Percentiles rank a stretch among this genome's conserved stretches.
These are phyloP conservation scores for Tricholoma sp. DNA, from an alignment of 768 basidiomycete species.

Conservation along the genomic window DNA sequence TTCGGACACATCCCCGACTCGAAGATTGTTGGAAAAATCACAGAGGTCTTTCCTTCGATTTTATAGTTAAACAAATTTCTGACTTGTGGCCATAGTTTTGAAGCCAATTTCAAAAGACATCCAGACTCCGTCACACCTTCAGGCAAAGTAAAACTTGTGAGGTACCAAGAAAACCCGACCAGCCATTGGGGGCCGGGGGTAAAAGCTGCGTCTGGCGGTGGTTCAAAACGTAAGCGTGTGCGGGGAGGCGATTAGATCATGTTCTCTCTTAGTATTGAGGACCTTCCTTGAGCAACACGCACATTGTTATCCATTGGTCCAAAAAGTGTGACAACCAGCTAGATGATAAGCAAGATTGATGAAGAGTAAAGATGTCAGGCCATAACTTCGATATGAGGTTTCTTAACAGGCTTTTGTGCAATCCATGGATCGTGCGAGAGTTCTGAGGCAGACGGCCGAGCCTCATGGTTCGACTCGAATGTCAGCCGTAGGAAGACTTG, in stretches of 20 bases:
- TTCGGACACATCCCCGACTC: conserved; percentile 67
- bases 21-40: conserved; percentile 60
- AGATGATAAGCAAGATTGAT: not conserved
- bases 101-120: conserved; percentile 76
- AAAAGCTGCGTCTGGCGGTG: conserved; percentile 39
- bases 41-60: conserved; percentile 45
- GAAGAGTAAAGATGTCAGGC: conserved; percentile 1
- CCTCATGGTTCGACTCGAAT: conserved; percentile 80
- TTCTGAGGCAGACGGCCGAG: conserved; percentile 73
- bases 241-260: conserved; percentile 17
- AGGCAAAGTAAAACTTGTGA: conserved; percentile 69
- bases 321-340: not conserved
- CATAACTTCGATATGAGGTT: conserved; percentile 2
- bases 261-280: not conserved
- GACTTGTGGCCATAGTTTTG: conserved; percentile 31
- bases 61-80: conserved; percentile 1
- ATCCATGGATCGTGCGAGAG: conserved; percentile 77
- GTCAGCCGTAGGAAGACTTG: conserved; percentile 82
- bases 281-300: not conserved
- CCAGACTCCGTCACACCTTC: conserved; percentile 55
- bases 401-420: conserved; percentile 31
- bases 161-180: conserved; percentile 90
- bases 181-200: conserved; percentile 89
- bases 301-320: not conserved
- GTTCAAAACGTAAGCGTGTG: conserved; percentile 37